phyloP scores from a whole-genome alignment of 352 stramenopile species.

The Globisporangium parvum region DNA sequence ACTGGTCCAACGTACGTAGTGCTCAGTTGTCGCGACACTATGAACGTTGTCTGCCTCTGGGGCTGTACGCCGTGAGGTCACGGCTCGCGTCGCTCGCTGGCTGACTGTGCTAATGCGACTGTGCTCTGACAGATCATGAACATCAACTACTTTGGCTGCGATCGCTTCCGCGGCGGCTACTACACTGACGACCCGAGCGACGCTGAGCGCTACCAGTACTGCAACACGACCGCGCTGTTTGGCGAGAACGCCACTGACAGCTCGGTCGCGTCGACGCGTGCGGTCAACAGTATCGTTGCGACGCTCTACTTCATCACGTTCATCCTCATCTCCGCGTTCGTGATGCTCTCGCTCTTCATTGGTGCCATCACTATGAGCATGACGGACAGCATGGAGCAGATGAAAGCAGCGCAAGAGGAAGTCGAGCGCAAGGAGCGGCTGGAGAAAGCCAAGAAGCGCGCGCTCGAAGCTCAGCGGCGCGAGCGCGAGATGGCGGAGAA shows the following conservation, averaged over 20 bases:
- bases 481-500: conserved; percentile 39
- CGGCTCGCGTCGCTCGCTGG: no score
- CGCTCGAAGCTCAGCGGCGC: conserved; percentile 38
- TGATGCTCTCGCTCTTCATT: conserved; percentile 89
- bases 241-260: conserved; percentile 38
- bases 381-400: conserved; percentile 86
- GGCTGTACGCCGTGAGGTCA: no score
- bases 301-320: conserved; percentile 85
- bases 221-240: conserved; percentile 55
- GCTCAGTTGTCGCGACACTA: no score
- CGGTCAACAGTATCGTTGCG: conserved; percentile 51
- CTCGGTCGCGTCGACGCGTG: conserved; percentile 23
- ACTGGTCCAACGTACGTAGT: conserved; percentile 61
- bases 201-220: conserved; percentile 44
- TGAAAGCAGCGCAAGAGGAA: conserved; percentile 76
- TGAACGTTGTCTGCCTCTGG: no score
- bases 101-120: no score
- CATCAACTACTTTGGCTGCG: conserved; percentile 77
- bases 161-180: conserved; percentile 58
- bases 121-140: conserved; percentile 70
- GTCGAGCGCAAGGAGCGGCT: conserved; percentile 46
- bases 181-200: conserved; percentile 38
- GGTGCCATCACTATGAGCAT: conserved; percentile 89
- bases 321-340: conserved; percentile 81
- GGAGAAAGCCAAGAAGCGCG: conserved; percentile 51